phyloP scores from a whole-genome alignment of 352 stramenopile species.

The Peronospora tabacina region DNA sequence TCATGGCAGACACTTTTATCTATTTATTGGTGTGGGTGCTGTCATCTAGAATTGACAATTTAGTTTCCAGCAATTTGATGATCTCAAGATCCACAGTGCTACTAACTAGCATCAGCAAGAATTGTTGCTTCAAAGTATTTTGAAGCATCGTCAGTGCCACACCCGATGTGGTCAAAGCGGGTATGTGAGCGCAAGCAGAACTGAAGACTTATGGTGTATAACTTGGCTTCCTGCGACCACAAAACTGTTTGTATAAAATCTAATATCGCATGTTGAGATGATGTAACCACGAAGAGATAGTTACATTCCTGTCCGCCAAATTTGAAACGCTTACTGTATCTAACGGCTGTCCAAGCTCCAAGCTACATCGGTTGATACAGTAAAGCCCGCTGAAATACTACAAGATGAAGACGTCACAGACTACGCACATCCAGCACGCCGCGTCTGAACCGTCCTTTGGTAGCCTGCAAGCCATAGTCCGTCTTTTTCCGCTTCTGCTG shows the following conservation, averaged over 20 bases:
- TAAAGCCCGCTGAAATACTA: background rate
- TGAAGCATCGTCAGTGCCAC: no score
- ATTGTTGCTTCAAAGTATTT: background rate
- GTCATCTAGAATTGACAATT: conserved; percentile 17
- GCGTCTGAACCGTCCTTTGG: conserved; percentile 65
- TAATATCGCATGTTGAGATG: no score
- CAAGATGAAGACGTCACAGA: conserved; percentile 28
- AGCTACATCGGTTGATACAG: background rate
- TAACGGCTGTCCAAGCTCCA: background rate
- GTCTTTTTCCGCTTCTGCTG: conserved; percentile 62
- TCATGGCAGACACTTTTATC: conserved; percentile 11
- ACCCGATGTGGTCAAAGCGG: no score
- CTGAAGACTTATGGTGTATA: no score
- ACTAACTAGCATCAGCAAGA: conserved; percentile 12
- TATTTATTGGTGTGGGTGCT: conserved; percentile 19
- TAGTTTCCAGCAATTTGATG: conserved; percentile 47
- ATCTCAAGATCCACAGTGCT: conserved; percentile 36
- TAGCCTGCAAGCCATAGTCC: conserved; percentile 69
- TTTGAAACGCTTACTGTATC: background rate
- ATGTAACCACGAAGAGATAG: no score
- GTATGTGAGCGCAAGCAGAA: no score
- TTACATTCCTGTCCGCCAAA: background rate
- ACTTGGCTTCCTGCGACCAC: no score
- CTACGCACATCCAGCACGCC: conserved; percentile 62
- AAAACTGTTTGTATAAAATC: no score